phyloP scores from a whole-genome alignment of 2,329 filamentous ascomycete genomes.

The Penicillium sp. region DNA sequence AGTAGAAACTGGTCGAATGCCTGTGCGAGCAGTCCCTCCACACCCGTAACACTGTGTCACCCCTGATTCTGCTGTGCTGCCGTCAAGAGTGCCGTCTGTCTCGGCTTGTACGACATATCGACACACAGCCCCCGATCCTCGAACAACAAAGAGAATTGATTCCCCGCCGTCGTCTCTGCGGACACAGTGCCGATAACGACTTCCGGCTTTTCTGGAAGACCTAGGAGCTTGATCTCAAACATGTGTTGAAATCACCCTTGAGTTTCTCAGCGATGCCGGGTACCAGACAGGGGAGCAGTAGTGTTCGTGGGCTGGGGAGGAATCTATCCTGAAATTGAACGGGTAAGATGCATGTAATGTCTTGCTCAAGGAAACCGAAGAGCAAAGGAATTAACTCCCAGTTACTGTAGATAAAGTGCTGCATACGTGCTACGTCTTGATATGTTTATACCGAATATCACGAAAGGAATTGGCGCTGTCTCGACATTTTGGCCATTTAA shows the following conservation, averaged over 20 bases:
- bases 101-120: constrained; percentile 26
- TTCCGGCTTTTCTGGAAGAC: constrained; percentile 13
- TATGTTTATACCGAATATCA: too few relatives aligned
- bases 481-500: neutral
- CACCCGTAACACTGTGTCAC: constrained; percentile 20
- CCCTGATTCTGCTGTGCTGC: constrained; percentile 12
- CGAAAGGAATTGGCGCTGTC: neutral
- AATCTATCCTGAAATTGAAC: constrained; percentile 11
- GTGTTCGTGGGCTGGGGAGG: constrained; percentile 18
- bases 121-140: constrained; percentile 13
- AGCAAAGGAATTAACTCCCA: constrained; percentile 18
- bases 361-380: constrained; percentile 12
- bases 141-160: constrained; percentile 17
- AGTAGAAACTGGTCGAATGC: constrained; percentile 26
- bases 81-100: constrained; percentile 17
- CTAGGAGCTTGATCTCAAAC: constrained; percentile 9
- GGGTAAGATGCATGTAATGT: constrained; percentile 15
- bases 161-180: constrained; percentile 14
- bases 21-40: constrained; percentile 27
- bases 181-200: constrained; percentile 24
- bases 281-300: constrained; percentile 22
- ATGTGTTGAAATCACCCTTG: constrained; percentile 7
- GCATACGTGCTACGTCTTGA: neutral
- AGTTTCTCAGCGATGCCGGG: constrained; percentile 13
- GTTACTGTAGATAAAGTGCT: neutral